Percentiles rank a stretch among this genome's conserved stretches.
Evolutionary conservation across 129 eudicot species (phyloP).

Genomic region (Tanacetum coccineum): DNA sequence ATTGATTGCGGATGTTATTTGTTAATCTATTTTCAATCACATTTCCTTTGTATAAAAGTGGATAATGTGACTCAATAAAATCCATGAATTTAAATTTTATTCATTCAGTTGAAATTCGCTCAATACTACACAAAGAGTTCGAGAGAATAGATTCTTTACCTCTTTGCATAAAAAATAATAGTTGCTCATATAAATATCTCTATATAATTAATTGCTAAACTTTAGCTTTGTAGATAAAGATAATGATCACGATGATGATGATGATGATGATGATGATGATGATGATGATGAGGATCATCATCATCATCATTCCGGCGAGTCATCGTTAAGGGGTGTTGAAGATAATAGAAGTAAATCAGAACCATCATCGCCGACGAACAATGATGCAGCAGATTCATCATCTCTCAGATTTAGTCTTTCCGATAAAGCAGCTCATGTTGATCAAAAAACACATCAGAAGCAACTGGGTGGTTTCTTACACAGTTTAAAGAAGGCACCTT

Average conservation of each 20-base stretch:
- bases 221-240: slow-evolving; percentile 41
- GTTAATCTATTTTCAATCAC: slow-evolving; percentile 3
- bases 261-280: slow-evolving; percentile 9
- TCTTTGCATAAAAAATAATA: not conserved
- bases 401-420: slow-evolving; percentile 25
- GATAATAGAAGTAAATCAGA: slow-evolving; percentile 32
- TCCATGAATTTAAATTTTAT: too few relatives aligned
- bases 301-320: slow-evolving; percentile 17
- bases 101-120: too few relatives aligned
- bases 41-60: not conserved
- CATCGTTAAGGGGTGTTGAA: slow-evolving; percentile 26
- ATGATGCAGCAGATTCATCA: slow-evolving; percentile 30
- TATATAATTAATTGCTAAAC: slow-evolving; percentile 38
- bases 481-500: slow-evolving; percentile 57
- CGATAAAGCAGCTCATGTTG: slow-evolving; percentile 35
- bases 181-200: slow-evolving; percentile 8
- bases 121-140: too few relatives aligned
- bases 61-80: too few relatives aligned
- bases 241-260: slow-evolving; percentile 11
- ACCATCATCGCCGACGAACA: slow-evolving; percentile 20
- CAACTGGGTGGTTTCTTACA: slow-evolving; percentile 68
- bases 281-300: too few relatives aligned
- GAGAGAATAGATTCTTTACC: too few relatives aligned
- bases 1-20: not conserved
- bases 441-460: slow-evolving; percentile 29